Evolutionary conservation across 2,329 filamentous ascomycete species (phyloP).

Genomic region (Fusarium sp.): DNA sequence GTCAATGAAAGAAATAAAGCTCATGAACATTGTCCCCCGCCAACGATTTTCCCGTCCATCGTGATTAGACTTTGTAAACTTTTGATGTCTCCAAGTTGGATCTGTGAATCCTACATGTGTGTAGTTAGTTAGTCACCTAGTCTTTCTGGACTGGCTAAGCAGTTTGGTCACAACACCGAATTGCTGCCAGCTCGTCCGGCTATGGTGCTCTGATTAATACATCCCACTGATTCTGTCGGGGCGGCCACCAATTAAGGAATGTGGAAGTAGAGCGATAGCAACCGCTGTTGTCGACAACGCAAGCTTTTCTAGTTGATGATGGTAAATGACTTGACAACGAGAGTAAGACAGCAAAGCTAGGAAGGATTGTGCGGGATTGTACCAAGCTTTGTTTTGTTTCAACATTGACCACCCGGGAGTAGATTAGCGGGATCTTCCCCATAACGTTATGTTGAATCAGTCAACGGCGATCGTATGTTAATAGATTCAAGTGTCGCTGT

Average conservation of each 20-base stretch:
- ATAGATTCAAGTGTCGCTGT: not conserved
- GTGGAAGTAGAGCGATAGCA: not conserved
- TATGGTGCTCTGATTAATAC: not conserved
- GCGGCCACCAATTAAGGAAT: slow-evolving; percentile 1
- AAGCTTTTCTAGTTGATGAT: not conserved
- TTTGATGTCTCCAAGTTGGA: not conserved
- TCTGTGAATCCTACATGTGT: not conserved
- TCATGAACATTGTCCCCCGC: slow-evolving; percentile 51
- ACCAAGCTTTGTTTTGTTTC: slow-evolving; percentile 5
- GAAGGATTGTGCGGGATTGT: not conserved
- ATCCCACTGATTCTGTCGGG: not conserved
- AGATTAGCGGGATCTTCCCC: not conserved
- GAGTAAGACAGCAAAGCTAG: not conserved
- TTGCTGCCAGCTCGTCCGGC: not conserved
- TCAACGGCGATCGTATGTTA: not conserved
- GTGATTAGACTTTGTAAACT: not conserved
- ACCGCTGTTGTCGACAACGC: not conserved
- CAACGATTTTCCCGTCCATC: slow-evolving; percentile 6
- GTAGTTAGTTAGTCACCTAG: not conserved
- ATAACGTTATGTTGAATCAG: not conserved
- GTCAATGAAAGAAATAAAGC: slow-evolving; percentile 53
- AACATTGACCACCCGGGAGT: not conserved
- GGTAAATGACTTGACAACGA: not conserved
- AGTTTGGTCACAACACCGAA: not conserved
- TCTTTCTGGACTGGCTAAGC: not conserved